These are phyloP conservation scores for Spirogloea muscicola DNA, from an alignment of 139 green algal species.

Conservation along the genomic window DNA sequence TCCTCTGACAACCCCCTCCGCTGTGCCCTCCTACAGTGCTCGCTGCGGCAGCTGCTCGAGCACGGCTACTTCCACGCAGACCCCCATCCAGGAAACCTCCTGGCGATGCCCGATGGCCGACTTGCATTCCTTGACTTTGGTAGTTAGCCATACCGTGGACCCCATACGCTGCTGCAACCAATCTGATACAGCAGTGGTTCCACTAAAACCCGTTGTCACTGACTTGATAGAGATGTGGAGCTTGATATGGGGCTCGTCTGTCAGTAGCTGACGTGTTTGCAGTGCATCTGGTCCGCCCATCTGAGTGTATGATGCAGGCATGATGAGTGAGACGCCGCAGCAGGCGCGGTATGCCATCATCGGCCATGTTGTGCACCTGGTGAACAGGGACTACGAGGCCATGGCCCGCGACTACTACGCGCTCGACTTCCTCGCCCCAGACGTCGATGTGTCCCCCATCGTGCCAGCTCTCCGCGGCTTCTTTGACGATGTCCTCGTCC, in stretches of 20 bases:
- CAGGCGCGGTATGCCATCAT: constrained; percentile 86
- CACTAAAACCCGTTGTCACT: not conserved
- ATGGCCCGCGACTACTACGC: constrained; percentile 91
- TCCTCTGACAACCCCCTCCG: no score
- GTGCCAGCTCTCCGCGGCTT: constrained; percentile 86
- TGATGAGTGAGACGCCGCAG: constrained; percentile 86
- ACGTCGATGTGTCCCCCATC: constrained; percentile 90
- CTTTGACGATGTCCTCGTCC: constrained; percentile 96
- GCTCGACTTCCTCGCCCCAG: constrained; percentile 73
- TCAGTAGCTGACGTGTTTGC: not conserved
- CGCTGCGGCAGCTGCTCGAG: constrained; percentile 69
- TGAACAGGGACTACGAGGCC: constrained; percentile 79
- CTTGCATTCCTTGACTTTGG: constrained; percentile 71
- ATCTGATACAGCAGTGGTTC: no score
- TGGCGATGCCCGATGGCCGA: constrained; percentile 74
- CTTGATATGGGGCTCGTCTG: not conserved
- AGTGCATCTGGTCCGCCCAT: not conserved
- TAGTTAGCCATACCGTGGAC: not conserved
- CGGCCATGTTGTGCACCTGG: constrained; percentile 90
- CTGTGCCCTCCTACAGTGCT: no score
- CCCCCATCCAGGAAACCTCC: constrained; percentile 72
- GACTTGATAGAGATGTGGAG: constrained; percentile 61
- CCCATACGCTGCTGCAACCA: no score
- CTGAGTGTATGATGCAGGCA: constrained; percentile 55
- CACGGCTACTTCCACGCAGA: constrained; percentile 66